Percentiles rank a stretch among this genome's conserved stretches.
phyloP scores from a whole-genome alignment of 768 basidiomycete species.

The Termitomyces sp. region DNA sequence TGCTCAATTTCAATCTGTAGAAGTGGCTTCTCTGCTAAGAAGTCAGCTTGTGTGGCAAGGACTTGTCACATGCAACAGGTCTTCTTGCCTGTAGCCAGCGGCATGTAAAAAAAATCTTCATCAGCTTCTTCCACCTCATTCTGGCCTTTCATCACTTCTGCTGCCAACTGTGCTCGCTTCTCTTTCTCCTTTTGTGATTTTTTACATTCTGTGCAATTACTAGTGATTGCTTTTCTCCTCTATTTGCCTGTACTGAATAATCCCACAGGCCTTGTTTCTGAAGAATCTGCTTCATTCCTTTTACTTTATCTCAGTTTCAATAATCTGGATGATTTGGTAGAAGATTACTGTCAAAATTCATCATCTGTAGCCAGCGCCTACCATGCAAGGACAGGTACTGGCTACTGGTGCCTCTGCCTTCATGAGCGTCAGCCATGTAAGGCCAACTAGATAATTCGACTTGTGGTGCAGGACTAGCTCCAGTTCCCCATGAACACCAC shows the following conservation, averaged over 20 bases:
- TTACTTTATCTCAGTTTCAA: constrained; percentile 2
- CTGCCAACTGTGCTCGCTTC: neutral
- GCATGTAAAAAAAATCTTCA: neutral
- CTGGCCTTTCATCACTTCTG: neutral
- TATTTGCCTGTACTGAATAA: neutral
- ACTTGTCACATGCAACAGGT: neutral
- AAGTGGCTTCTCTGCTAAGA: constrained; percentile 14
- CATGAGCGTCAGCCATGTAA: too few relatives aligned
- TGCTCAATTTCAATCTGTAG: constrained; percentile 4
- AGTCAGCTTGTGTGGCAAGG: constrained; percentile 5
- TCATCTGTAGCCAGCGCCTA: constrained; percentile 13
- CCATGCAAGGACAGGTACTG: too few relatives aligned
- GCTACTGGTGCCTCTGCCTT: too few relatives aligned
- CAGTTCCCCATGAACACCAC: too few relatives aligned
- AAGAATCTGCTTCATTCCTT: constrained; percentile 9
- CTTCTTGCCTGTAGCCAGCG: neutral
- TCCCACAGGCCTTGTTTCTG: constrained; percentile 7
- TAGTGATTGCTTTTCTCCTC: neutral
- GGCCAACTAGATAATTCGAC: too few relatives aligned
- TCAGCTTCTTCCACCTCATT: neutral
- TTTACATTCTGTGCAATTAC: neutral
- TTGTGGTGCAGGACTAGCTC: too few relatives aligned
- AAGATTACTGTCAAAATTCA: constrained; percentile 2
- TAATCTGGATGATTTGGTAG: constrained; percentile 3
- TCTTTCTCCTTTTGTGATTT: neutral